Percentiles rank a stretch among this genome's conserved stretches.
These are phyloP conservation scores for Canariomyces notabilis DNA, from an alignment of 2,329 filamentous ascomycete genomes.

Conservation along the genomic window DNA sequence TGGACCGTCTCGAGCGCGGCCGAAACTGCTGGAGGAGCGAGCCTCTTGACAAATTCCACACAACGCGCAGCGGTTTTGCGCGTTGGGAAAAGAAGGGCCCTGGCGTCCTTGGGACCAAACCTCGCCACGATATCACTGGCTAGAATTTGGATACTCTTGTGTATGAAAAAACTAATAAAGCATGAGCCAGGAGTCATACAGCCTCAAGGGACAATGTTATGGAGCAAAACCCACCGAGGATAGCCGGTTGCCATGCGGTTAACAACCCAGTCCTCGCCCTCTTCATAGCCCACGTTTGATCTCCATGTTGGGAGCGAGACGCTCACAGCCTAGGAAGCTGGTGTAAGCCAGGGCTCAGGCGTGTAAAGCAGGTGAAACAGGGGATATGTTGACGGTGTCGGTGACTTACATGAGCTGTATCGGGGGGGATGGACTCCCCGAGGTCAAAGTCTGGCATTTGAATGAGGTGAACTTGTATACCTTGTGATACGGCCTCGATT, in stretches of 20 bases:
- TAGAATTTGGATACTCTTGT: conserved; percentile 73
- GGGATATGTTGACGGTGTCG: background rate
- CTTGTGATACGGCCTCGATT: background rate
- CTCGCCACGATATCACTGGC: conserved; percentile 60
- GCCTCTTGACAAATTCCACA: conserved; percentile 62
- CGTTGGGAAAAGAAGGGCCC: conserved; percentile 81
- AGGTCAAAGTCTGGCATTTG: conserved; percentile 49
- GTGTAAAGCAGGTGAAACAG: background rate
- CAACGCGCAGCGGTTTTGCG: conserved; percentile 65
- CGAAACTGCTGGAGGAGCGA: conserved; percentile 47
- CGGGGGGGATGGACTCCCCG: conserved; percentile 69
- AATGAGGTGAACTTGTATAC: background rate
- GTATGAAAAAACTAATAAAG: conserved; percentile 88
- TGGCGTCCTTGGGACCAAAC: conserved; percentile 57
- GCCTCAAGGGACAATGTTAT: background rate
- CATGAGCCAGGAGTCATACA: conserved; percentile 13
- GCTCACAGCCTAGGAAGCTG: conserved; percentile 69
- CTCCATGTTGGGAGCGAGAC: conserved; percentile 93
- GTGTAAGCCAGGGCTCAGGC: conserved; percentile 3
- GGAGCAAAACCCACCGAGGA: conserved; percentile 56
- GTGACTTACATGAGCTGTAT: conserved; percentile 68
- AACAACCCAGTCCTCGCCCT: conserved; percentile 83
- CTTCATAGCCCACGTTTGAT: conserved; percentile 88
- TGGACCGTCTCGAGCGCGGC: conserved; percentile 53
- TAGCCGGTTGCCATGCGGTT: conserved; percentile 85